Percentiles rank a stretch among this genome's conserved stretches.
Evolutionary conservation across 345 rosid species (phyloP).

Genomic region (Conringia planisiliqua): DNA sequence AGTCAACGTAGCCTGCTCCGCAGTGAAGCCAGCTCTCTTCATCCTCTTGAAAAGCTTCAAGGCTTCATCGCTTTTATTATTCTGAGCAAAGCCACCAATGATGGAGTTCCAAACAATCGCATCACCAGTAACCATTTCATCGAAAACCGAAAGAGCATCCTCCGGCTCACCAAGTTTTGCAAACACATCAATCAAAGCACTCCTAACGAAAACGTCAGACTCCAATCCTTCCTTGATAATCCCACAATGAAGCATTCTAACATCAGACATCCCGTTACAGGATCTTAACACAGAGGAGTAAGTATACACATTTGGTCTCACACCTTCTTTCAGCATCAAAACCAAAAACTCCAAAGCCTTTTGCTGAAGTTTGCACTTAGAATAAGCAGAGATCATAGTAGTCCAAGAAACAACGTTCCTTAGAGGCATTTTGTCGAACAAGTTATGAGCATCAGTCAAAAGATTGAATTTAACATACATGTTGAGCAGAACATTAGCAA

Average conservation of each 20-base stretch:
- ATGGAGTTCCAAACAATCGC: conserved; percentile 75
- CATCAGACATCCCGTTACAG: conserved; percentile 35
- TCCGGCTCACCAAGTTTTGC: conserved; percentile 53
- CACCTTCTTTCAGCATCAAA: conserved; percentile 55
- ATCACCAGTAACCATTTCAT: conserved; percentile 58
- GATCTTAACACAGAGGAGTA: conserved; percentile 64
- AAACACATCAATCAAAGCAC: conserved; percentile 64
- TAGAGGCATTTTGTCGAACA: conserved; percentile 39
- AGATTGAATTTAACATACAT: conserved; percentile 58
- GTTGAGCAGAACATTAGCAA: conserved; percentile 43
- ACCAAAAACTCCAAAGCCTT: conserved; percentile 41
- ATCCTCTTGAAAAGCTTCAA: conserved; percentile 54
- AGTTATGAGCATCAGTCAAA: conserved; percentile 36
- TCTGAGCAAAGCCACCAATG: conserved; percentile 73
- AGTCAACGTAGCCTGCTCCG: conserved; percentile 54
- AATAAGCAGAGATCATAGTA: conserved; percentile 60
- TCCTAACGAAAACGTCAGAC: conserved; percentile 62
- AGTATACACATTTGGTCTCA: conserved; percentile 59
- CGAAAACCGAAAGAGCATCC: conserved; percentile 43
- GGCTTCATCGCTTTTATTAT: conserved; percentile 50
- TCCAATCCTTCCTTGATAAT: conserved; percentile 58
- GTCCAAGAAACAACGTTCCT: conserved; percentile 63
- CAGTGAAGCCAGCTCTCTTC: conserved; percentile 56
- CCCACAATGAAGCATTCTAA: conserved; percentile 54
- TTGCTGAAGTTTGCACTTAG: conserved; percentile 27